These are phyloP conservation scores for Apophysomyces elegans DNA, from an alignment of 371 early-diverging fungal species.

Conservation along the genomic window DNA sequence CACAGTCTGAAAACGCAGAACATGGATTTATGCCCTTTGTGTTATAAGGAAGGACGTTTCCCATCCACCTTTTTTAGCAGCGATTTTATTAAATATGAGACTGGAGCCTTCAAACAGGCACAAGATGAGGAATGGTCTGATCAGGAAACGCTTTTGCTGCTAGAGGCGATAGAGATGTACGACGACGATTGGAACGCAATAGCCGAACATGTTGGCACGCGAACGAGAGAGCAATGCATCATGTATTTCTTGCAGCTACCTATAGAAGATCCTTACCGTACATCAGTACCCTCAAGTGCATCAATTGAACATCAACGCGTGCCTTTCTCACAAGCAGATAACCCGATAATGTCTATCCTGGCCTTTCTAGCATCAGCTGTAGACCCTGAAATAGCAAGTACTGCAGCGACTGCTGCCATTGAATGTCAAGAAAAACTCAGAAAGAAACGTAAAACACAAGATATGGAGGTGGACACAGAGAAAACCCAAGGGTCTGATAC, in stretches of 20 bases:
- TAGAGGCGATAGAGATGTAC: slow-evolving; percentile 96
- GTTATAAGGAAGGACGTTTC: slow-evolving; percentile 95
- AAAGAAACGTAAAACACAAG: slow-evolving; percentile 21
- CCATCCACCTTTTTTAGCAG: slow-evolving; percentile 82
- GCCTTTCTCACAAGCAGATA: slow-evolving; percentile 89
- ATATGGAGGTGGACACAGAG: slow-evolving; percentile 32
- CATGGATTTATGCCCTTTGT: slow-evolving; percentile 86
- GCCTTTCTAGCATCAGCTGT: slow-evolving; percentile 95
- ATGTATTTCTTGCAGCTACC: slow-evolving; percentile 95
- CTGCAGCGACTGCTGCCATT: slow-evolving; percentile 65
- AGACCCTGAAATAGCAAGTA: slow-evolving; percentile 88
- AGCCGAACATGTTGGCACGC: slow-evolving; percentile 93
- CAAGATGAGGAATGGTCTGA: slow-evolving; percentile 86
- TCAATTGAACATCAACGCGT: slow-evolving; percentile 64
- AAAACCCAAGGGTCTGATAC: slow-evolving; percentile 1
- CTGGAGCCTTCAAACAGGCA: slow-evolving; percentile 52
- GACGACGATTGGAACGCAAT: slow-evolving; percentile 98
- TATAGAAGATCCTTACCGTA: slow-evolving; percentile 87
- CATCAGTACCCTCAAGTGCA: slow-evolving; percentile 21
- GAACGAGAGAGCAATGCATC: slow-evolving; percentile 93
- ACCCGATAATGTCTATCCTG: slow-evolving; percentile 96
- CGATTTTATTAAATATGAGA: slow-evolving; percentile 84
- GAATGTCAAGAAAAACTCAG: slow-evolving; percentile 45
- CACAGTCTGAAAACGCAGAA: slow-evolving; percentile 82
- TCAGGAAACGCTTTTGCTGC: slow-evolving; percentile 90